phyloP scores from a whole-genome alignment of 305 asterid species.

The Solanum hybrid region DNA sequence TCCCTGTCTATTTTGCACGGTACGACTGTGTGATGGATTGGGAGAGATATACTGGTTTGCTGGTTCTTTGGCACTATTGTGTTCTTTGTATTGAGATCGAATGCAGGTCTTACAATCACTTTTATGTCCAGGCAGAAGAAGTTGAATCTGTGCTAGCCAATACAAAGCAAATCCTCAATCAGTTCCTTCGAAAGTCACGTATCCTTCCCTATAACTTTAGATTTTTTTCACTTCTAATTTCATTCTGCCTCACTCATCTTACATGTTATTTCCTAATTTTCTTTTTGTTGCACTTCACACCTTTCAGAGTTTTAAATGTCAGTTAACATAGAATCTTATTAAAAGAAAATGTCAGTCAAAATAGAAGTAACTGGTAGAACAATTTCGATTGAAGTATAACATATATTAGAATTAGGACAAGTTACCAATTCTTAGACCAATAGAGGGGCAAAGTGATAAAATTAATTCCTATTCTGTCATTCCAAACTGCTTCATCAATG shows the following conservation, averaged over 20 bases:
- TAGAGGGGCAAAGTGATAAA: background rate
- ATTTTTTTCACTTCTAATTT: background rate
- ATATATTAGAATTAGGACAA: background rate
- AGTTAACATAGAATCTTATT: background rate
- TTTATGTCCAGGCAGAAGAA: constrained; percentile 50
- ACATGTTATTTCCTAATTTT: background rate
- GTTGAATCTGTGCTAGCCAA: constrained; percentile 93
- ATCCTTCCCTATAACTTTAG: constrained; percentile 39
- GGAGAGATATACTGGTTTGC: background rate
- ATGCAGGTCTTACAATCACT: background rate
- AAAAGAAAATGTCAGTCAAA: background rate
- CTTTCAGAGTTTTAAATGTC: background rate
- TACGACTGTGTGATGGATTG: background rate
- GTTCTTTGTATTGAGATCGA: constrained; percentile 4
- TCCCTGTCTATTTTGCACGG: background rate
- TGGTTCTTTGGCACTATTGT: constrained; percentile 1
- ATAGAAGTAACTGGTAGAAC: background rate
- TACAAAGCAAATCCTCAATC: constrained; percentile 82
- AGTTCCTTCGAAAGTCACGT: constrained; percentile 77
- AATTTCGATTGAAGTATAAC: background rate
- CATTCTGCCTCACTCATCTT: background rate
- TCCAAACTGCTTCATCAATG: background rate
- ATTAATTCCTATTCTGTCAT: background rate
- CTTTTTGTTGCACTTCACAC: background rate
- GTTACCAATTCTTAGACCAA: background rate